Conservation (phyloP, 768 basidiomycete species). For the Naganishia friedmannii region DNA sequence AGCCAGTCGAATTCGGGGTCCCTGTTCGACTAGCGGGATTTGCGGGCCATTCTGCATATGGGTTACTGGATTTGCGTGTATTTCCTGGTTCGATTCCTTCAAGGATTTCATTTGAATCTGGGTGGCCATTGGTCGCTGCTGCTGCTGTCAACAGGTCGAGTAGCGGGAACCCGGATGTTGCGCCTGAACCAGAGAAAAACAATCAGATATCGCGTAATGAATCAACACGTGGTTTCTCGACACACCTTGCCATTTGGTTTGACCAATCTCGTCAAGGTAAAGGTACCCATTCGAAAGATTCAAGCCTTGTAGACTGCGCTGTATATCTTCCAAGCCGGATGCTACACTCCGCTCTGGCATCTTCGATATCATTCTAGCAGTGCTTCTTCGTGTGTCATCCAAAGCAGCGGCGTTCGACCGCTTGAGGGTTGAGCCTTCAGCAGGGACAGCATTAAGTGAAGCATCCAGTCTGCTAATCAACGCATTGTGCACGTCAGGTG, state of each 20-base stretch:
- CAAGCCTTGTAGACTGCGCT: slow-evolving; percentile 50
- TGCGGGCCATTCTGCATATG: slow-evolving; percentile 22
- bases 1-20: background rate
- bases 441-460: slow-evolving; percentile 21
- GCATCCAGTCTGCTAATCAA: slow-evolving; percentile 50
- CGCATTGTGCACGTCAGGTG: slow-evolving; percentile 52
- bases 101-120: background rate
- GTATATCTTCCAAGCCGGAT: slow-evolving; percentile 40
- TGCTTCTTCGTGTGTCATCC: background rate
- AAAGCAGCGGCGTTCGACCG: background rate
- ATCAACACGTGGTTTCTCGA: background rate
- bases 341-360: slow-evolving; percentile 3
- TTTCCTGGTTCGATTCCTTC: slow-evolving; percentile 18
- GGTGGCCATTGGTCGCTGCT: slow-evolving; percentile 2
- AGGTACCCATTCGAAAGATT: slow-evolving; percentile 47
- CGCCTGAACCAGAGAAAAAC: slow-evolving; percentile 56
- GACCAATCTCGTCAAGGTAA: slow-evolving; percentile 53
- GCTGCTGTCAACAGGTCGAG: slow-evolving; percentile 64
- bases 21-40: slow-evolving; percentile 16
- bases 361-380: slow-evolving; percentile 1
- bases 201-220: background rate
- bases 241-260: slow-evolving; percentile 52
- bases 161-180: slow-evolving; percentile 85
- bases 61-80: slow-evolving; percentile 5
- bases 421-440: background rate